phyloP scores from a whole-genome alignment of 2,329 filamentous ascomycete species.

The Nothopassalora personata region DNA sequence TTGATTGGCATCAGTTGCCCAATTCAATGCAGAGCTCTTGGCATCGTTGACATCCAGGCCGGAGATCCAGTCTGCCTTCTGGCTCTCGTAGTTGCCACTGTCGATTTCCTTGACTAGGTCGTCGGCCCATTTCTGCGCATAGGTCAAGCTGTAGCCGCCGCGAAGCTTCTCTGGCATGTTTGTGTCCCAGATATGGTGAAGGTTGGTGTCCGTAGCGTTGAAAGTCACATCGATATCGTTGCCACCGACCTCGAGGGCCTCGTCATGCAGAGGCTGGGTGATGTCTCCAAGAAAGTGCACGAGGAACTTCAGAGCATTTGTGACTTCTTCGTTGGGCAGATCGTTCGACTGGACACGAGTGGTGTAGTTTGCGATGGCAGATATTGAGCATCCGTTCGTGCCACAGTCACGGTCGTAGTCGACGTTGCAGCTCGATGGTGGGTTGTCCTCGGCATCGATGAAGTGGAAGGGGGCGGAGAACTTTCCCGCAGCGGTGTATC shows the following conservation, averaged over 20 bases:
- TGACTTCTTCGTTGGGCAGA: conserved; percentile 25
- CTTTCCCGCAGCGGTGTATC: conserved; percentile 43
- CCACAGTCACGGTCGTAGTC: conserved; percentile 49
- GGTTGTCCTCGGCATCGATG: conserved; percentile 47
- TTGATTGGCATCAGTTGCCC: conserved; percentile 41
- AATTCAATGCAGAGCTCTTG: conserved; percentile 35
- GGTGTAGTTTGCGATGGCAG: conserved; percentile 51
- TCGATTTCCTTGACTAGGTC: conserved; percentile 36
- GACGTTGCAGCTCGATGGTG: conserved; percentile 45
- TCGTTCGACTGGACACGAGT: conserved; percentile 32
- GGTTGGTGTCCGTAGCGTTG: conserved; percentile 36
- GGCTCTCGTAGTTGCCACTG: conserved; percentile 34
- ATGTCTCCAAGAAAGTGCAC: conserved; percentile 60
- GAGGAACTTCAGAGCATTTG: conserved; percentile 47
- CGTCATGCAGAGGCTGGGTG: conserved; percentile 59
- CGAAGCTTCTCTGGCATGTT: conserved; percentile 40
- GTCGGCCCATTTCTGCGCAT: conserved; percentile 37
- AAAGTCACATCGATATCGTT: conserved; percentile 44
- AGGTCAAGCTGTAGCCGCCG: conserved; percentile 36
- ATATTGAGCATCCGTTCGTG: conserved; percentile 47
- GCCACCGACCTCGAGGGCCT: conserved; percentile 42
- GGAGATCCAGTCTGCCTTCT: conserved; percentile 33
- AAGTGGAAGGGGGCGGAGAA: conserved; percentile 48
- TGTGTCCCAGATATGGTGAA: conserved; percentile 44
- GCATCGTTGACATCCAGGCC: conserved; percentile 36